These are phyloP conservation scores for Candida michaelii DNA, from an alignment of 805 yeast genomes.

Conservation along the genomic window DNA sequence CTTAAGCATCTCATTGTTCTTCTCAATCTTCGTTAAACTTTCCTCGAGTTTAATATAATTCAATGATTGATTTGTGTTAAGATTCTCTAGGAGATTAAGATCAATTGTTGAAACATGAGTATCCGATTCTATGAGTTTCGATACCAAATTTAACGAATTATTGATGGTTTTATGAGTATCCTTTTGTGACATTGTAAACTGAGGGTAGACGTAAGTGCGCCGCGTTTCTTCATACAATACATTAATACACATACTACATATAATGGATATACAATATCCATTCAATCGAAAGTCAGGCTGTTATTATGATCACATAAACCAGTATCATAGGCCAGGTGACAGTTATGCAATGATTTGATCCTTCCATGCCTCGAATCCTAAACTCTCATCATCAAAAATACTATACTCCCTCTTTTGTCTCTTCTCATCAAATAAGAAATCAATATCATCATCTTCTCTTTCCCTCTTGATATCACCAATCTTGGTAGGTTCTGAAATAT, in stretches of 20 bases:
- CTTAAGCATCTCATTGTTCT: slow-evolving; percentile 33
- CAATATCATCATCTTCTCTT: slow-evolving; percentile 31
- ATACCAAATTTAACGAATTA: slow-evolving; percentile 29
- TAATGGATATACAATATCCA: too few relatives aligned
- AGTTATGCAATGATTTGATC: slow-evolving; percentile 6
- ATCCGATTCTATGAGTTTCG: slow-evolving; percentile 38
- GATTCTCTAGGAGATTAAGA: slow-evolving; percentile 50
- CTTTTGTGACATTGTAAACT: slow-evolving; percentile 19
- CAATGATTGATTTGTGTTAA: slow-evolving; percentile 58
- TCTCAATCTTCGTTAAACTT: slow-evolving; percentile 43
- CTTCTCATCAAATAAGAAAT: slow-evolving; percentile 37
- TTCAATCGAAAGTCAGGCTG: too few relatives aligned
- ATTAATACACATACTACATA: background rate
- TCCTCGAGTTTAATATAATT: slow-evolving; percentile 48
- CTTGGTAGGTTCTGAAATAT: background rate
- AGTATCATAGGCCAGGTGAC: background rate
- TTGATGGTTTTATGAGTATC: slow-evolving; percentile 25
- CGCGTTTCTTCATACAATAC: background rate
- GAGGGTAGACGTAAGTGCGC: too few relatives aligned
- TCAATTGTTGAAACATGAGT: slow-evolving; percentile 44
- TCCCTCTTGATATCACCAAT: slow-evolving; percentile 21
- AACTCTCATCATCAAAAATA: slow-evolving; percentile 19
- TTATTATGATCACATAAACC: too few relatives aligned
- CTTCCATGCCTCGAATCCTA: slow-evolving; percentile 15
- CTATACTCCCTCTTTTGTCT: slow-evolving; percentile 24